Conservation (phyloP, 768 basidiomycete species). For the Melanogaster broomeanus region DNA sequence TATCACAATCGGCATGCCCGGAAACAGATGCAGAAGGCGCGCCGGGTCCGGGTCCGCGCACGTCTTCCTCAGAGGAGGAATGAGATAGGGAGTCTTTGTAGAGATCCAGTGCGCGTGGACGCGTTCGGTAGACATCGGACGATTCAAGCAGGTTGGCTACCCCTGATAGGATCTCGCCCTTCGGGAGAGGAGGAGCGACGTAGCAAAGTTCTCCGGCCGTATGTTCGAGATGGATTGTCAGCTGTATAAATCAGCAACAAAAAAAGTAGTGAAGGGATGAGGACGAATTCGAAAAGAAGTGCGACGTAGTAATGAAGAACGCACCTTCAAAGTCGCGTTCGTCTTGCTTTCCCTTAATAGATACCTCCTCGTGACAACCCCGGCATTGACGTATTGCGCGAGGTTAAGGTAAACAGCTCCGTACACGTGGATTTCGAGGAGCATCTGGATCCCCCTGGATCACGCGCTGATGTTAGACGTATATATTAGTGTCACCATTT, state of each 20-base stretch:
- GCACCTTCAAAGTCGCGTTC: conserved; percentile 75
- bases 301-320: not conserved
- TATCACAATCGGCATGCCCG: not conserved
- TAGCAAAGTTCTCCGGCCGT: conserved; percentile 57
- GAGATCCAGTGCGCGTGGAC: conserved; percentile 53
- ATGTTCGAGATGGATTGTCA: conserved; percentile 59
- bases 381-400: conserved; percentile 68
- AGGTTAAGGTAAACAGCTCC: conserved; percentile 72
- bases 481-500: not conserved
- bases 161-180: conserved; percentile 71
- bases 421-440: conserved; percentile 58
- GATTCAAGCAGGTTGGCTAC: conserved; percentile 60
- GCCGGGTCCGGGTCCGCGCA: conserved; percentile 13
- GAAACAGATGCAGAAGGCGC: conserved; percentile 22
- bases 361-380: conserved; percentile 61
- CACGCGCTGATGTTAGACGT: conserved; percentile 45
- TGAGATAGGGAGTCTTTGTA: conserved; percentile 26
- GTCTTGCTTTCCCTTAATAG: conserved; percentile 73
- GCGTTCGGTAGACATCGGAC: conserved; percentile 52
- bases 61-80: conserved; percentile 30
- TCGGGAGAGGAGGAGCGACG: conserved; percentile 66
- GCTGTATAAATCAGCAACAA: conserved; percentile 32
- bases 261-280: not conserved
- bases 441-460: conserved; percentile 54
- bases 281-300: not conserved